Percentiles rank a stretch among this genome's conserved stretches.
Conservation (phyloP, 768 basidiomycete genomes). For the Piloderma croceum region DNA sequence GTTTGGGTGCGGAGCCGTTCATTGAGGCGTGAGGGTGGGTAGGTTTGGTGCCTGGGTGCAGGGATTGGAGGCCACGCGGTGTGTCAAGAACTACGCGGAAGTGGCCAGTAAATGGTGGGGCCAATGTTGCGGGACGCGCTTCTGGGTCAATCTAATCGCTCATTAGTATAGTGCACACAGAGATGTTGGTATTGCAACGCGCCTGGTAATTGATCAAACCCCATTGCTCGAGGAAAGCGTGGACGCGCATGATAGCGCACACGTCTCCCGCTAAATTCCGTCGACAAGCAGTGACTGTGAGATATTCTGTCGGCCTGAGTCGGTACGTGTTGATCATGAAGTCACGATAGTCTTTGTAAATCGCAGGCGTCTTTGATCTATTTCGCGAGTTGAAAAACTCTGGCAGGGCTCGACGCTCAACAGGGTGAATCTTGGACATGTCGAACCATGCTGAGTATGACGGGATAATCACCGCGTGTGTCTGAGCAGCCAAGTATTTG, state of each 20-base stretch:
- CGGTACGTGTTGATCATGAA: conserved; percentile 99
- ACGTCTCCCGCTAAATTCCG: conserved; percentile 97
- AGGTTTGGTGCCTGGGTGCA: conserved; percentile 76
- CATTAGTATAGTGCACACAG: conserved; percentile 7
- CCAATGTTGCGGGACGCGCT: conserved; percentile 86
- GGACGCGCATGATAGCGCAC: conserved; percentile 97
- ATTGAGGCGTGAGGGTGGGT: conserved; percentile 42
- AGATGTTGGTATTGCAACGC: conserved; percentile 15
- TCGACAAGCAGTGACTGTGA: conserved; percentile 95
- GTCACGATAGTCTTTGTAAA: conserved; percentile 99
- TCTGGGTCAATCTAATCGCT: conserved; percentile 86
- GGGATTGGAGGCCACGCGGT: conserved; percentile 90
- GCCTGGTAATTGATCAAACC: conserved; percentile 99
- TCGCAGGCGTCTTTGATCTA: conserved; percentile 89
- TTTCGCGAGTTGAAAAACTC: conserved; percentile 98
- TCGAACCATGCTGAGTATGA: conserved; percentile 98
- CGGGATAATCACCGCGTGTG: conserved; percentile 94
- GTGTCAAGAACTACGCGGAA: conserved; percentile 97
- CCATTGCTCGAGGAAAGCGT: conserved; percentile 99
- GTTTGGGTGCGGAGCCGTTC: conserved; percentile 38
- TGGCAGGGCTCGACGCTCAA: conserved; percentile 88
- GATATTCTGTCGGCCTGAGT: conserved; percentile 87
- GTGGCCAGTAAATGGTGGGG: conserved; percentile 97
- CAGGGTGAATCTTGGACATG: conserved; percentile 87
- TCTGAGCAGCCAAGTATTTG: conserved; percentile 95